Evolutionary conservation across 1,139 yeast genomes (phyloP).

Genomic region (Magnusiomyces paraingens): DNA sequence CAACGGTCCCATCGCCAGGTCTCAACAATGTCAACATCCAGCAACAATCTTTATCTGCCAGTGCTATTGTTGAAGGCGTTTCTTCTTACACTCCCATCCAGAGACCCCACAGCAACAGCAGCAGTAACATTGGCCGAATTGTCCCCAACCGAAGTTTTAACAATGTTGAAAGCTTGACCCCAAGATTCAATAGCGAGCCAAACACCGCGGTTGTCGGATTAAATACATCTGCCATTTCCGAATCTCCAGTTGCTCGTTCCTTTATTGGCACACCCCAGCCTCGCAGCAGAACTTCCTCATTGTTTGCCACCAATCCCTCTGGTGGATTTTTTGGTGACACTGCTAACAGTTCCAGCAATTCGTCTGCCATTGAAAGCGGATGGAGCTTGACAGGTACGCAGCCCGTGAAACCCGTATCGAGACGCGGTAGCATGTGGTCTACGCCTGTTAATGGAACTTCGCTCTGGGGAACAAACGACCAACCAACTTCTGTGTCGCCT

Average conservation of each 20-base stretch:
- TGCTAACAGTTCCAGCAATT: background rate
- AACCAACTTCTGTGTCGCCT: slow-evolving; percentile 3
- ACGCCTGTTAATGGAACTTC: slow-evolving; percentile 3
- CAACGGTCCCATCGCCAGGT: too few relatives aligned
- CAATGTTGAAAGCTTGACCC: background rate
- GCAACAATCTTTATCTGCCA: too few relatives aligned
- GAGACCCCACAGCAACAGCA: slow-evolving; percentile 3
- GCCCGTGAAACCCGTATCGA: slow-evolving; percentile 10
- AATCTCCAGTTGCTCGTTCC: background rate
- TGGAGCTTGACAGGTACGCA: slow-evolving; percentile 6
- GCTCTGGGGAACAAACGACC: background rate
- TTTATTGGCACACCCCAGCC: background rate
- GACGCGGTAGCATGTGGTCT: slow-evolving; percentile 17
- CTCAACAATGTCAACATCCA: too few relatives aligned
- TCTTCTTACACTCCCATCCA: background rate
- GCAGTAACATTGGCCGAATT: background rate
- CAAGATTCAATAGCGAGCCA: background rate
- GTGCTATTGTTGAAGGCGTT: too few relatives aligned
- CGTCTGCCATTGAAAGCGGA: background rate
- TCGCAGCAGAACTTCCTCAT: background rate
- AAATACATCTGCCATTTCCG: background rate
- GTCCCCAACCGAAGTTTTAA: background rate
- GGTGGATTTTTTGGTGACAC: slow-evolving; percentile 1
- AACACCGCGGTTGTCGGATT: background rate
- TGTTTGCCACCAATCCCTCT: slow-evolving; percentile 3